phyloP scores from a whole-genome alignment of 2,329 filamentous ascomycete species.

The Fusarium xylarioides region DNA sequence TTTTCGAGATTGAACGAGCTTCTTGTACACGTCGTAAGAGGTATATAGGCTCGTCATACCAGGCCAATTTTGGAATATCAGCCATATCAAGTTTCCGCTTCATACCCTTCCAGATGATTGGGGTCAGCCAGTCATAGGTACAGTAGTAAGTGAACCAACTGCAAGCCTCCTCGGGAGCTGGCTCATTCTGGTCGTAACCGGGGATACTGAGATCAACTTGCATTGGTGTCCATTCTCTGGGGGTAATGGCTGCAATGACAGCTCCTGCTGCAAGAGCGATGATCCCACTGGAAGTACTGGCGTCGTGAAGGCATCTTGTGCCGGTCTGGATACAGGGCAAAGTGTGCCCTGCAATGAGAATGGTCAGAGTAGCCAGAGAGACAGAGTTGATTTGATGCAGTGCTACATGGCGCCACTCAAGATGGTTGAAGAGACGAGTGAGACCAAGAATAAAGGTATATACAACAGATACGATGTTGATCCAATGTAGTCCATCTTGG shows the following conservation, averaged over 20 bases:
- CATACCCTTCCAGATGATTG: slow-evolving; percentile 58
- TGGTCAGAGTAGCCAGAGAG: slow-evolving; percentile 48
- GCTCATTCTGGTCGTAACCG: slow-evolving; percentile 51
- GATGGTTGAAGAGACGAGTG: slow-evolving; percentile 51
- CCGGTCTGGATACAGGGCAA: slow-evolving; percentile 56
- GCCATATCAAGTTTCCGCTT: slow-evolving; percentile 56
- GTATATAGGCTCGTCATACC: slow-evolving; percentile 64
- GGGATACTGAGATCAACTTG: slow-evolving; percentile 51
- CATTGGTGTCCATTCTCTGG: slow-evolving; percentile 61
- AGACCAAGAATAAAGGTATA: slow-evolving; percentile 58
- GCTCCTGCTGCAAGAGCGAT: slow-evolving; percentile 50
- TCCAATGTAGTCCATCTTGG: slow-evolving; percentile 47
- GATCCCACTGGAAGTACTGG: slow-evolving; percentile 48
- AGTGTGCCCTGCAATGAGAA: slow-evolving; percentile 50
- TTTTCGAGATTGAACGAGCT: slow-evolving; percentile 54
- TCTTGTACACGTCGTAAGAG: slow-evolving; percentile 55
- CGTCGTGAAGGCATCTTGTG: slow-evolving; percentile 43
- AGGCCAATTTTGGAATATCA: slow-evolving; percentile 59
- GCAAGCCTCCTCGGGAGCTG: slow-evolving; percentile 62
- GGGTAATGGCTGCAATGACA: slow-evolving; percentile 55
- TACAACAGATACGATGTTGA: slow-evolving; percentile 48
- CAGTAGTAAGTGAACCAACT: slow-evolving; percentile 63
- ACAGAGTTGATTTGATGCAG: slow-evolving; percentile 61
- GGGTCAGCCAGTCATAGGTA: slow-evolving; percentile 61
- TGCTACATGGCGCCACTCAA: slow-evolving; percentile 56